Evolutionary conservation across 768 basidiomycete species (phyloP), one percentile per base, ranked within the genome.

Genomic region (Hortiboletus campestris): DNA sequence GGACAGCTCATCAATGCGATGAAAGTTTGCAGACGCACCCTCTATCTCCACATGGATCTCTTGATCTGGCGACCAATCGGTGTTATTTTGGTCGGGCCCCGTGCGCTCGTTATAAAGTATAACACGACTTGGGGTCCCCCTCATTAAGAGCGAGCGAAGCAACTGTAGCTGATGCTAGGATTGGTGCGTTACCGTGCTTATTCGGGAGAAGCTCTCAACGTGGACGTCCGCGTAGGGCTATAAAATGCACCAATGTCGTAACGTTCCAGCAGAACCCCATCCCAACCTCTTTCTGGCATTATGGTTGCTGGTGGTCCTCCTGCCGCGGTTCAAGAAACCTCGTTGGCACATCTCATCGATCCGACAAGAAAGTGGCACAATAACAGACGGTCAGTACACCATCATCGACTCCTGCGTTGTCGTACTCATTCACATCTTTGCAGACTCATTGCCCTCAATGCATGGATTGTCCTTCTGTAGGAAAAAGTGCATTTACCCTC

Each of bases 331-430:
- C 53, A 35, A 42, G 63, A 63, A 14, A 72, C 73, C 39, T 79
- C 76, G 31, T 82, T 81, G 60, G 70, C 66, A 10, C 81, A 82
- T 60, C 78, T 88, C 57, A 61, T 88, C 50, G 82, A 89, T 68
- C 85, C 85, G 16, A 81, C 72, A 57, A 78, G 82, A 67, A 88
- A 78, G 64, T 89, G 88, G 88, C 85, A 85, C 72, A 89, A 85
- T 75, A 89, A 89, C 76, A 80, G 72, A 71, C 76, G 87, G 84
- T 84, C 62, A 47, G 75, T 56, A 25, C 48, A 29, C n/a, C 16
- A 16, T 14, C 22, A 2, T 28, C 29, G 5, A 12, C 7, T 31
- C 8, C 2, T 41, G 4, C 29, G 16, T 16, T 53, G 22, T 39
- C 31, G 5, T 38, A 7, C 25, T 45, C 48, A 55, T 35, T 25